Conservation (phyloP, 305 asterid genomes). For the Fraxinus baroniana region DNA sequence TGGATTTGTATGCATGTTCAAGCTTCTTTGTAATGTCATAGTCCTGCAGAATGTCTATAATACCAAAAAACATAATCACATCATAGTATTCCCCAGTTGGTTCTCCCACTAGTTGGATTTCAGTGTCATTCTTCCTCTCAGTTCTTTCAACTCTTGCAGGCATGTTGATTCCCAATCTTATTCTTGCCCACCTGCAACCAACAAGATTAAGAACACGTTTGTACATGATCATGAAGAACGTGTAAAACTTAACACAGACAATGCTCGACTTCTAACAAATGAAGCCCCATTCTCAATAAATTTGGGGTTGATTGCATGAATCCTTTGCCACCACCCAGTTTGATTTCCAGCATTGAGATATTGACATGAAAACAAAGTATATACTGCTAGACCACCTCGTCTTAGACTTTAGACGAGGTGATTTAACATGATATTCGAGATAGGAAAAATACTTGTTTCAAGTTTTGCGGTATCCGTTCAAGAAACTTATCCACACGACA, state of each 20-base stretch:
- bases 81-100: conserved; percentile 87
- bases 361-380: neutral
- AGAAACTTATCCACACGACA: neutral
- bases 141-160: conserved; percentile 86
- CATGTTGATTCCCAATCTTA: conserved; percentile 76
- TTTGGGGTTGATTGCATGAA: neutral
- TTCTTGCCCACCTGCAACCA: conserved; percentile 63
- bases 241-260: neutral
- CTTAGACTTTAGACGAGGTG: neutral
- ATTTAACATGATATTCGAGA: neutral
- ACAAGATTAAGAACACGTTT: neutral
- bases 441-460: neutral
- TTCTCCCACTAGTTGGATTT: conserved; percentile 59
- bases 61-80: conserved; percentile 76
- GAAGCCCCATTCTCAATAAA: neutral
- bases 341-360: neutral
- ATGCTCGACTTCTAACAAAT: neutral
- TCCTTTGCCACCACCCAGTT: neutral
- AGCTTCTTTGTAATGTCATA: conserved; percentile 93
- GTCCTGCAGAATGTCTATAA: conserved; percentile 94
- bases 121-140: conserved; percentile 56
- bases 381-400: neutral
- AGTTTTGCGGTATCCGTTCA: neutral
- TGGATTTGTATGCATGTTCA: conserved; percentile 91
- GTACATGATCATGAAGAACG: neutral